Evolutionary conservation across 257 asterid genomes (phyloP).

Genomic region (Paraleonurus japonicus): DNA sequence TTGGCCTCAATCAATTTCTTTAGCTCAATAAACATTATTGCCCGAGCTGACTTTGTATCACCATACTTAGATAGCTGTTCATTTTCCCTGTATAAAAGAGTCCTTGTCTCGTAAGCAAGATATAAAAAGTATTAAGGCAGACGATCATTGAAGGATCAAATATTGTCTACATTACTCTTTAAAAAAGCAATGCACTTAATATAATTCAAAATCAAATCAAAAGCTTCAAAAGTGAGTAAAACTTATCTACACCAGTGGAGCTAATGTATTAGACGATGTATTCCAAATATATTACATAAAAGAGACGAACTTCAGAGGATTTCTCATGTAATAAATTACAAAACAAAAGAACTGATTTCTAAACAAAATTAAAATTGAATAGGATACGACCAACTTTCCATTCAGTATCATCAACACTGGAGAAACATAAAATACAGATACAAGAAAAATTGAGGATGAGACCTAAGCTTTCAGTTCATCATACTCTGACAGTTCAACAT

Average conservation of each 20-base stretch:
- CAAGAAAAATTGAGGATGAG: not conserved
- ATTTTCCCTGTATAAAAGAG: conserved; percentile 49
- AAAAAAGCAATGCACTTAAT: not conserved
- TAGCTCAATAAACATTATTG: conserved; percentile 45
- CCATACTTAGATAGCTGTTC: conserved; percentile 49
- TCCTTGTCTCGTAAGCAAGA: conserved; percentile 20
- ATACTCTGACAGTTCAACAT: not conserved
- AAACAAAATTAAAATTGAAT: not conserved
- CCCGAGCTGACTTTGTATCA: conserved; percentile 57
- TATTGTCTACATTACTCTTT: not conserved
- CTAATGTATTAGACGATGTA: not conserved
- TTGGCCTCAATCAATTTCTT: conserved; percentile 54
- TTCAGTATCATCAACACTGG: not conserved
- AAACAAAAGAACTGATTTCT: not conserved
- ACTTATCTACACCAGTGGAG: not conserved
- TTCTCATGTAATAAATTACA: not conserved
- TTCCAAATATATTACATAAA: not conserved
- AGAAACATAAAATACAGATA: conserved; percentile 1
- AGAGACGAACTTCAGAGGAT: not conserved
- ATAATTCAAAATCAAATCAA: conserved; percentile 1
- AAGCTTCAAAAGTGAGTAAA: not conserved
- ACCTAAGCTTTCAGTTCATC: not conserved
- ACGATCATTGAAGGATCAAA: not conserved
- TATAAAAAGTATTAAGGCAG: not conserved
- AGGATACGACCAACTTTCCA: not conserved